Conservation (phyloP, 306 rosid species). For the Casuarina glauca region DNA sequence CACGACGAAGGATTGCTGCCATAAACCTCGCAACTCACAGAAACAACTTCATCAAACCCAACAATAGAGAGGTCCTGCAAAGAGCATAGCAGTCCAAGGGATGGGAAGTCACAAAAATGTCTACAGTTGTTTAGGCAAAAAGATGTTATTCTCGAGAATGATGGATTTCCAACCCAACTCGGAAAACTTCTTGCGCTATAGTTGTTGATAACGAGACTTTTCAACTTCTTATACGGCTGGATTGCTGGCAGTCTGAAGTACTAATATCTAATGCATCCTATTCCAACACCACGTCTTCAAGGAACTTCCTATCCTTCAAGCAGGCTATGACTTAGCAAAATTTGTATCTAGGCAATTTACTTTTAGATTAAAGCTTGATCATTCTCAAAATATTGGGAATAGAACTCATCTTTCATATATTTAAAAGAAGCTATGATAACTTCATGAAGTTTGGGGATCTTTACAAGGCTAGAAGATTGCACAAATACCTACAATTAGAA, state of each 20-base stretch:
- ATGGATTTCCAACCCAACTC: background rate
- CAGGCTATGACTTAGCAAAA: constrained; percentile 15
- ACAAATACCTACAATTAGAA: background rate
- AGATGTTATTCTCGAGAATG: background rate
- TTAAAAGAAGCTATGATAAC: background rate
- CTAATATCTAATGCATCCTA: background rate
- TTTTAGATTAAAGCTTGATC: background rate
- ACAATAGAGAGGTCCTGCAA: background rate
- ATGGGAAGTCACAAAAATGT: background rate
- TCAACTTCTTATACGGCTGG: background rate
- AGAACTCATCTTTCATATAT: constrained; percentile 7
- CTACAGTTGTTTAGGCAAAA: background rate
- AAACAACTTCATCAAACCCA: background rate
- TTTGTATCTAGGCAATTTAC: background rate
- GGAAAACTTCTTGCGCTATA: background rate
- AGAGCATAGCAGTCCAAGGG: background rate
- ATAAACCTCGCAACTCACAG: background rate
- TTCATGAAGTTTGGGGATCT: background rate
- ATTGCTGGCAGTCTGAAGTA: background rate
- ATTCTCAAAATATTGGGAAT: background rate
- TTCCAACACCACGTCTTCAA: background rate
- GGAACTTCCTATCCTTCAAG: background rate
- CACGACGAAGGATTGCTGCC: background rate
- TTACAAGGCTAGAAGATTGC: background rate
- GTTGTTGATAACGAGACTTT: background rate